These are phyloP conservation scores for Arthrinium phaeospermum DNA, from an alignment of 2,329 filamentous ascomycete genomes.

Conservation along the genomic window DNA sequence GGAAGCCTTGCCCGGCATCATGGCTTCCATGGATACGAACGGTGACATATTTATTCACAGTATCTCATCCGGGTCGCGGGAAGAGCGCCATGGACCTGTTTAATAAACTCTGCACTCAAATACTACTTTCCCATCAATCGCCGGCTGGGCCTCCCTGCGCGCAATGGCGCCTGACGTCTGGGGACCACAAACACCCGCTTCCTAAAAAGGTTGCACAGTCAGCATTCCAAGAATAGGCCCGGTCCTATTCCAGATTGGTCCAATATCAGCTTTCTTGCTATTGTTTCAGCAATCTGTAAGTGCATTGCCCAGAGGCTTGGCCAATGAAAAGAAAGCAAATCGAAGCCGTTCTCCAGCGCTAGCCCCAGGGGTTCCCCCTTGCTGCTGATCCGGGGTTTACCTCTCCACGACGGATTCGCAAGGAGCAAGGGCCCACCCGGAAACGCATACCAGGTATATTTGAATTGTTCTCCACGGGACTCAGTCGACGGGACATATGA, in stretches of 20 bases:
- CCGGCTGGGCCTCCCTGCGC: background rate
- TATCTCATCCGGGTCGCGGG: too few species aligned
- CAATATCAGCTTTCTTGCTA: background rate
- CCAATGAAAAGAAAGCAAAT: background rate
- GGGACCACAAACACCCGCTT: background rate
- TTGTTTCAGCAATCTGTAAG: background rate
- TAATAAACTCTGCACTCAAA: background rate
- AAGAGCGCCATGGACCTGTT: too few species aligned
- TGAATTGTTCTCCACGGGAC: background rate
- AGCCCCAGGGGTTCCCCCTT: background rate
- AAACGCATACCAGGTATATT: too few species aligned
- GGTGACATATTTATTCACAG: background rate
- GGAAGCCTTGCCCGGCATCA: background rate
- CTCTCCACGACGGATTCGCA: background rate
- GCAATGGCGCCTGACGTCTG: background rate
- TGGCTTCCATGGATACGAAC: background rate
- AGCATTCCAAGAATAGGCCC: background rate
- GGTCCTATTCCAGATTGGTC: background rate
- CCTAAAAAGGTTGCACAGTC: background rate
- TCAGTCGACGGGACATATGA: background rate
- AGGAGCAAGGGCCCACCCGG: background rate
- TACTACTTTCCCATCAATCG: background rate
- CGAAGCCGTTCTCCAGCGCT: background rate
- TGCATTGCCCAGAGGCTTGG: background rate
- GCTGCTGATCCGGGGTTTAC: background rate